Conservation (phyloP, 2,329 filamentous ascomycete genomes). For the Colletotrichum sp. region DNA sequence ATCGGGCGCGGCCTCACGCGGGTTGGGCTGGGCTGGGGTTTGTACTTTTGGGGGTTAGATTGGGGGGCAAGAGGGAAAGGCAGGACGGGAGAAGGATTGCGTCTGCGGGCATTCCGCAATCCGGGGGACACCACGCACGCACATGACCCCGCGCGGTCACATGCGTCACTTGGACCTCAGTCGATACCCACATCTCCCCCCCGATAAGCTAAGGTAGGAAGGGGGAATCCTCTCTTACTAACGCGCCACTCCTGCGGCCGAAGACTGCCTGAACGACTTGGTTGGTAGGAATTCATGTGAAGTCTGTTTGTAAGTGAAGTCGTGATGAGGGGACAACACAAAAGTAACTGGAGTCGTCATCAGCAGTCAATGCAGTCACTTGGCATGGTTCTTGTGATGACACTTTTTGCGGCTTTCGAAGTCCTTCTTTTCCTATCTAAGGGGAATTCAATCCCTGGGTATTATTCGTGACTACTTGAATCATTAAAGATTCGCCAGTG, state of each 20-base stretch:
- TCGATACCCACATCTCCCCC: neutral
- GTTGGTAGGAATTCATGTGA: neutral
- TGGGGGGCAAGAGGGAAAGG: neutral
- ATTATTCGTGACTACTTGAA: neutral
- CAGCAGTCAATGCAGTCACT: neutral
- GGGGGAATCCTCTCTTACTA: neutral
- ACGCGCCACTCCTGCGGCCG: neutral
- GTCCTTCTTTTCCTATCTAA: neutral
- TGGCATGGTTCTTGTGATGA: neutral
- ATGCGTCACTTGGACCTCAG: neutral
- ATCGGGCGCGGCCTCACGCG: constrained; percentile 3
- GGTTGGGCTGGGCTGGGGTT: neutral
- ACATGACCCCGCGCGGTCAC: constrained; percentile 13
- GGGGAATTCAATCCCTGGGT: neutral
- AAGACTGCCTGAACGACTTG: neutral
- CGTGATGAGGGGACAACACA: neutral
- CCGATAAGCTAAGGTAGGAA: neutral
- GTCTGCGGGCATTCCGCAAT: neutral
- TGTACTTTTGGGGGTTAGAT: neutral
- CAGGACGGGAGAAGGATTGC: neutral
- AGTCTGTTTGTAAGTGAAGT: neutral
- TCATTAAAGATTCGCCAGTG: neutral
- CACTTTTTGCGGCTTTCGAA: neutral
- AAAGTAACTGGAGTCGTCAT: neutral
- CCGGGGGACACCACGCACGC: neutral